Percentiles rank a stretch among this genome's conserved stretches.
phyloP scores from a whole-genome alignment of 768 basidiomycete species.

The Russula brevipes region DNA sequence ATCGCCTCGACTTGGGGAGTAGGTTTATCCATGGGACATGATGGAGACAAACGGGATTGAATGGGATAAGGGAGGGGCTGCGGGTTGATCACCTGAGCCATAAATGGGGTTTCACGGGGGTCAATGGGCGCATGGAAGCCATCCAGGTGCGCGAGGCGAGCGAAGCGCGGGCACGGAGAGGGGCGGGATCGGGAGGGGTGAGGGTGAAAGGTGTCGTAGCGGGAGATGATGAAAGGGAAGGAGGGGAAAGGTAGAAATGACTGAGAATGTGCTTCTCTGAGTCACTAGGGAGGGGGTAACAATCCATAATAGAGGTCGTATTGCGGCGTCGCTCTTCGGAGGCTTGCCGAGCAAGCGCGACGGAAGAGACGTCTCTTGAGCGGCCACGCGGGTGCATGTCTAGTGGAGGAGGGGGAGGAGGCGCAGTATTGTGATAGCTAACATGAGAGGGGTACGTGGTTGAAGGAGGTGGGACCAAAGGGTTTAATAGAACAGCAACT shows the following conservation, averaged over 20 bases:
- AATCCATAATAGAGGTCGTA: conserved; percentile 8
- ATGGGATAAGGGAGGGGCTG: conserved; percentile 8
- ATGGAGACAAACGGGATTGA: background rate
- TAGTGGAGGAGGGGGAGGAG: background rate
- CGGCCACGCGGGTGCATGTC: conserved; percentile 24
- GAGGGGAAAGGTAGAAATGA: conserved; percentile 3
- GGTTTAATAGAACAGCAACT: conserved; percentile 1
- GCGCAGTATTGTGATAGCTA: background rate
- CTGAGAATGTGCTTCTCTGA: conserved; percentile 12
- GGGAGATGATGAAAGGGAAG: conserved; percentile 17
- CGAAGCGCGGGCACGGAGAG: background rate
- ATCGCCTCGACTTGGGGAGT: background rate
- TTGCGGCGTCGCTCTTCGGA: conserved; percentile 24
- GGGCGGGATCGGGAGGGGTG: conserved; percentile 21
- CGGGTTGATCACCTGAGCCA: background rate
- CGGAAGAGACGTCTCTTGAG: conserved; percentile 22
- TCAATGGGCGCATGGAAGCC: conserved; percentile 17
- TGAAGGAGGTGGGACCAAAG: background rate
- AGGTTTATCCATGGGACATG: background rate
- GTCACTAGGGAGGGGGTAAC: conserved; percentile 16
- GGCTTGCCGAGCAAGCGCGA: conserved; percentile 26
- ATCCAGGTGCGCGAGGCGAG: conserved; percentile 8
- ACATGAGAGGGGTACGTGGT: background rate
- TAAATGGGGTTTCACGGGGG: conserved; percentile 2
- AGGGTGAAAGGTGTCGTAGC: conserved; percentile 8